Base-by-base conservation (phyloP, 1,284 basidiomycete genomes). In the Cystobasidium slooffiae region DNA sequence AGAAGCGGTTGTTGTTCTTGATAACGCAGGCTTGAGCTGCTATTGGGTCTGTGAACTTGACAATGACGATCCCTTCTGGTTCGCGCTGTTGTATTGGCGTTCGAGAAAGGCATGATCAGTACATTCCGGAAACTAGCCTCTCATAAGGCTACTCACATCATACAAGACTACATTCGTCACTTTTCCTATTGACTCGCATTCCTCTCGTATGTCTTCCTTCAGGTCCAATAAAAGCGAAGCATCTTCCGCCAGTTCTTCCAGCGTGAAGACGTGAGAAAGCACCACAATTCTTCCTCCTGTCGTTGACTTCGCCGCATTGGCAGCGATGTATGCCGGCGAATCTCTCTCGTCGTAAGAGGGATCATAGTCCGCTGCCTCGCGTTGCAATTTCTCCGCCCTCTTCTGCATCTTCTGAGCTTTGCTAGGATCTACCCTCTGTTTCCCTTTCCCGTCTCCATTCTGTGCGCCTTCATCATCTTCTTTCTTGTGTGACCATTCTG, bases 101-200 rank as follows among this genome's bases (percentile, higher is more conserved):
- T 58, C 10, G 16, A 56, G 16, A 37, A 12, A 31, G 58, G 14
- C 0, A 47, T 14, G 37, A 18, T 58, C 43, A 14, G 63, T 80
- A 65, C 43, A 31, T 22, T 37, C 4, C 47, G 41, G 56, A 14
- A 47, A 59, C 7, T 37, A 53, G 55, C 16, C n/a, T 65, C 41
- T 43, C 31, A 31, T 31, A 49, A 20, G 14, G 10, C 39, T 22
- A 86, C 92, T 83, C 81, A 96, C 94, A 84, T 99, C 96, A 82
- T 96, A 99, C 43, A 99, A 83, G n/a, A 93, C 89, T 0, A 98
- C 92, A 79, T 94, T 97, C 0, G 95, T 99, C 1, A 99, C 96
- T 77, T 93, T 89, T n/a, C 97, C 97, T 12, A 99, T 83, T 0
- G 87, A 87, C 66, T 91, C 90, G 77, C 94, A 97, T 80, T 99